A percentile compares a stretch with the other conserved stretches of the same genome.
Conservation (phyloP, 2,329 filamentous ascomycete species). For the Diaporthe sp. region DNA sequence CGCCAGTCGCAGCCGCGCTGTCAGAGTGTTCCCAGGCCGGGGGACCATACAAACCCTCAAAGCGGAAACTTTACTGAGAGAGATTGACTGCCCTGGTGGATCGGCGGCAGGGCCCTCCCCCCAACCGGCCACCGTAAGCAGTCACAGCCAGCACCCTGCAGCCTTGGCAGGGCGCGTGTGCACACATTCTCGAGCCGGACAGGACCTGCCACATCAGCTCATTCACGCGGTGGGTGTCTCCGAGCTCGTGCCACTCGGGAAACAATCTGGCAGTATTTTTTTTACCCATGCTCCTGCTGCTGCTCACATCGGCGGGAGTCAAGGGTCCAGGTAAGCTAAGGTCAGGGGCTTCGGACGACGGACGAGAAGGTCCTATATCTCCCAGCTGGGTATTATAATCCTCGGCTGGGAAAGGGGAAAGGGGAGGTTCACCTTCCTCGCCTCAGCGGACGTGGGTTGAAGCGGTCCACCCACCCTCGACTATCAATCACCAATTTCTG, state of each 20-base stretch:
- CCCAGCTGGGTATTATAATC: neutral
- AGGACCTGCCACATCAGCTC: slow-evolving; percentile 2
- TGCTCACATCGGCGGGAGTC: neutral
- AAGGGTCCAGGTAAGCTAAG: neutral
- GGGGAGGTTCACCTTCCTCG: neutral
- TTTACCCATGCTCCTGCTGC: neutral
- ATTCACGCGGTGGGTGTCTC: neutral
- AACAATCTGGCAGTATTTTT: neutral
- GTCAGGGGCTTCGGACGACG: slow-evolving; percentile 11
- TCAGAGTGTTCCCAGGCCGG: neutral
- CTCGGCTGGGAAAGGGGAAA: neutral
- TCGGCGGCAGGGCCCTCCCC: neutral
- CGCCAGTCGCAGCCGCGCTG: neutral
- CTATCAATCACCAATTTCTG: neutral
- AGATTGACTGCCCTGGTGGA: neutral
- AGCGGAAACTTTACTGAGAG: slow-evolving; percentile 6
- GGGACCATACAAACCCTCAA: neutral
- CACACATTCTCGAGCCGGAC: neutral
- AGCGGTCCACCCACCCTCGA: neutral
- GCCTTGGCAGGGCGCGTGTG: slow-evolving; percentile 4
- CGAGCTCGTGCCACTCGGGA: slow-evolving; percentile 1
- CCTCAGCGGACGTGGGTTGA: neutral
- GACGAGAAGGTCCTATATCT: neutral
- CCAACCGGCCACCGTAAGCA: slow-evolving; percentile 1
- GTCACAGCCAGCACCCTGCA: slow-evolving; percentile 6